phyloP scores from a whole-genome alignment of 164 flowering plant genomes.

The Cinnamomum chago region DNA sequence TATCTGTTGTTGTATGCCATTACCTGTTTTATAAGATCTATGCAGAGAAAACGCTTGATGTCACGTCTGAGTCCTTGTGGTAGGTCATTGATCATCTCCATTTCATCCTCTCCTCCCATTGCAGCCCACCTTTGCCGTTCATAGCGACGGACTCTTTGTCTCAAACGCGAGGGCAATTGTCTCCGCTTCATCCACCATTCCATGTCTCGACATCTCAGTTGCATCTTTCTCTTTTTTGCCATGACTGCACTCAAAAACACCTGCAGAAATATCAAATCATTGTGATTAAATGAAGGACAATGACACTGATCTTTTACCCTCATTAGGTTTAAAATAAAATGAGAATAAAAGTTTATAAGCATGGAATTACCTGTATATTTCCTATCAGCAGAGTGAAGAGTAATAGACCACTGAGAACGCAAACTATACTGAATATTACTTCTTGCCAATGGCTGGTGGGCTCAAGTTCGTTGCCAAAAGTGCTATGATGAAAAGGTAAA shows the following conservation, averaged over 20 bases:
- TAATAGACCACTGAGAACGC: slow-evolving; percentile 71
- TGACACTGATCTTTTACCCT: not conserved
- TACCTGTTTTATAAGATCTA: slow-evolving; percentile 85
- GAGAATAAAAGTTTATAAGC: not conserved
- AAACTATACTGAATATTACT: slow-evolving; percentile 77
- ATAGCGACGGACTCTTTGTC: slow-evolving; percentile 79
- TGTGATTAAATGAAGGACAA: not conserved
- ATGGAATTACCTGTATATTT: slow-evolving; percentile 68
- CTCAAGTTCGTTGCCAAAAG: slow-evolving; percentile 87
- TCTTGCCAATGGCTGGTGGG: slow-evolving; percentile 91
- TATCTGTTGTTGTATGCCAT: not conserved
- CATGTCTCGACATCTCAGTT: slow-evolving; percentile 73
- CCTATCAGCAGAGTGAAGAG: slow-evolving; percentile 92
- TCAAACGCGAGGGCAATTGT: slow-evolving; percentile 68
- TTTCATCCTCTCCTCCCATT: slow-evolving; percentile 92
- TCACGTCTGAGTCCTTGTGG: slow-evolving; percentile 91
- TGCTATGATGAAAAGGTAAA: slow-evolving; percentile 34
- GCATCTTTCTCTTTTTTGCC: slow-evolving; percentile 90
- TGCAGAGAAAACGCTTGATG: slow-evolving; percentile 85
- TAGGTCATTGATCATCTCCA: slow-evolving; percentile 78
- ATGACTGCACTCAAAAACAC: slow-evolving; percentile 83
- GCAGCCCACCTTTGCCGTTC: slow-evolving; percentile 80
- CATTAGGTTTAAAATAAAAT: not conserved
- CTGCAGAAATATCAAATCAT: slow-evolving; percentile 23
- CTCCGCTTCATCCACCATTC: slow-evolving; percentile 99